Base-by-base conservation (phyloP, 2,329 filamentous ascomycete species). In the Sclerotinia trifoliorum region DNA sequence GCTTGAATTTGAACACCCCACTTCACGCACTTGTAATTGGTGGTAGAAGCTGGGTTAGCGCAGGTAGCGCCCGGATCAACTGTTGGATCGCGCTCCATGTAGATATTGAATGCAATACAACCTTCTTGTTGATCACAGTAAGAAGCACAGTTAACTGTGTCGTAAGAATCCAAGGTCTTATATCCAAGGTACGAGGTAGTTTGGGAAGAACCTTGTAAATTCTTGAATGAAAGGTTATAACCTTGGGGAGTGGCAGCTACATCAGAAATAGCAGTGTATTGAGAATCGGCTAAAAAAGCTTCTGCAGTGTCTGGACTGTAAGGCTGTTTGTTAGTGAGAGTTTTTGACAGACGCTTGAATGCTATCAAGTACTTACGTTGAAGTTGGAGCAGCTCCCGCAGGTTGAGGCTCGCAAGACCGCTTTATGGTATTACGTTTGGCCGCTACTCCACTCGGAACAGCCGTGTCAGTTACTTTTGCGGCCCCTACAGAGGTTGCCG, bases 21-120 rank as follows among this genome's bases (percentile, higher is more conserved):
- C 32, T 77, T 71, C 2, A 76, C 74, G 70, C 79, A 80, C 69
- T 79, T 79, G 71, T 74, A 76, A 48, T 75, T 76, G n/a, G 76
- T 77, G 21, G 75, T 71, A 26, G 75, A 77, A 2, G 75, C 24
- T 21, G 79, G 79, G 54, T 80, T 75, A 13, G 73, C 65, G 71
- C 79, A 80, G 24, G 32, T 64, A 19, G 63, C 67, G 44, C 68
- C 74, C 6, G 79, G 77, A 48, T 75, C 71, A 21, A 78, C 29
- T 7, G 70, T 72, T 11, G 79, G 79, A 62, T 79, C 77, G 54
- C 79, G 75, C 69, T 79, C 78, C 58, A 74, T 72, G 71, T 77
- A 78, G 54, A 79, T 68, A 70, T 80, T 80, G 73, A 80, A 79
- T 26, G 71, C 73, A 26, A 68, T 54, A 62, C 78, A 80, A 8